Base-by-base conservation (phyloP, 2,329 filamentous ascomycete species). In the Ophiostoma australiae region DNA sequence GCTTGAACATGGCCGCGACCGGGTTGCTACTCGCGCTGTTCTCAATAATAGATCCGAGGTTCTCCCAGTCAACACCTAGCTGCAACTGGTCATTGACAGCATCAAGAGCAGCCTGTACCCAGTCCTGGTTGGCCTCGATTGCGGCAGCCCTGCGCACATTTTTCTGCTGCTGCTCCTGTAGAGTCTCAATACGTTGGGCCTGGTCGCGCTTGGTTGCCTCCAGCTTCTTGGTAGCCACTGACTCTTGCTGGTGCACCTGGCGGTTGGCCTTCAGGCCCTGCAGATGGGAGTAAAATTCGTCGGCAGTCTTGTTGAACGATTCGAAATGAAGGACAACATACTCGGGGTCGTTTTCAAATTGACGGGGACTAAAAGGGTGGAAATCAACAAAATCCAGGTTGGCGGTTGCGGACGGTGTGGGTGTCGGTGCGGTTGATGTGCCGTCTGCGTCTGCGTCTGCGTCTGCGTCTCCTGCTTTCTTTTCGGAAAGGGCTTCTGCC, bases 31-130 rank as follows among this genome's bases (percentile, higher is more conserved):
- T 88, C 78, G 96, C 91, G 78, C 98, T 94, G 74, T 93, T 87
- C 78, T 97, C 93, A 69, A 99, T 91, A 73, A 99, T 82, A 72
- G 90, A 91, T 11, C 87, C 92, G 76, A 98, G 94, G 74, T 97
- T 91, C 13, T 93, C 89, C 95, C 95, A 99, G 76, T 99, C 95
- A 93, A 98, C 98, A 13, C 94, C 94, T 77, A 97, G 93, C 5
- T 88, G 88, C 72, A 99, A 88, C n/a, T 98, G 82, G 0, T 92
- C 92, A 78, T 97, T 98, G 70, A 99, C 90, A 3, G 95, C 93
- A 78, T 93, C 92, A 78, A 93, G 93, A 4, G 93, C 93, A 80
- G 98, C 95, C 78, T 97, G 91, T 0, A 98, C 94, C 69, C 93
- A 87, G 77, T 97, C 92, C 1, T 93, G 84, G 76, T 99, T 98